A percentile compares a stretch with the other conserved stretches of the same genome.
Conservation (phyloP, 495 filamentous ascomycete species). For the Staphylotrichum tortipilum region DNA sequence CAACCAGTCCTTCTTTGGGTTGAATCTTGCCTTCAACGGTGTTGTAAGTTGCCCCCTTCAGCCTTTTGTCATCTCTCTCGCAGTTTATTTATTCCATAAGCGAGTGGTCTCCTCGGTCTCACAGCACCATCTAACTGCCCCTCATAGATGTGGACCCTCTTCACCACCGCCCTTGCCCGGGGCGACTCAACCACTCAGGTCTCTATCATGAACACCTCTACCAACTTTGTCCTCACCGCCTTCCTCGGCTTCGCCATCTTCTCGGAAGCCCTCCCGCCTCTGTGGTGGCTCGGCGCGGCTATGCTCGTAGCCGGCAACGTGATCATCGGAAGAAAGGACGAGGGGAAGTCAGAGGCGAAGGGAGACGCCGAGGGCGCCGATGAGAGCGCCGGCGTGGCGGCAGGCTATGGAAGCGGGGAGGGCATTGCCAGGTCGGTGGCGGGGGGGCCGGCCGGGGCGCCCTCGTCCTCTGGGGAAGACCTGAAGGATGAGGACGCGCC, state of each 20-base stretch:
- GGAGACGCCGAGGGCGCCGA: neutral
- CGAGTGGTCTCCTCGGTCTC: neutral
- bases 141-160: constrained; percentile 77
- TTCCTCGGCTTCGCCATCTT: constrained; percentile 53
- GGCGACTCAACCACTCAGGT: constrained; percentile 82
- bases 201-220: constrained; percentile 82
- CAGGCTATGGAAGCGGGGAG: neutral
- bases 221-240: constrained; percentile 89
- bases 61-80: neutral
- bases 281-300: constrained; percentile 85
- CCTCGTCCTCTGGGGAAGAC: no score
- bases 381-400: neutral
- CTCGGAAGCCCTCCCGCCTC: constrained; percentile 37
- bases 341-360: constrained; percentile 21
- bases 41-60: constrained; percentile 40
- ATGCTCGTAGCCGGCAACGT: constrained; percentile 86
- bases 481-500: constrained; percentile 15
- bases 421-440: neutral
- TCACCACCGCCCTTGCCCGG: constrained; percentile 72
- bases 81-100: neutral
- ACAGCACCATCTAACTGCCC: constrained; percentile 3
- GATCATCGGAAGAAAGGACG: constrained; percentile 76
- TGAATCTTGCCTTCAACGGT: constrained; percentile 84
- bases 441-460: neutral
- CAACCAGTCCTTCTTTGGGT: constrained; percentile 71